These are phyloP conservation scores for Ophiostoma piceae DNA, from an alignment of 2,329 filamentous ascomycete genomes.

Conservation along the genomic window DNA sequence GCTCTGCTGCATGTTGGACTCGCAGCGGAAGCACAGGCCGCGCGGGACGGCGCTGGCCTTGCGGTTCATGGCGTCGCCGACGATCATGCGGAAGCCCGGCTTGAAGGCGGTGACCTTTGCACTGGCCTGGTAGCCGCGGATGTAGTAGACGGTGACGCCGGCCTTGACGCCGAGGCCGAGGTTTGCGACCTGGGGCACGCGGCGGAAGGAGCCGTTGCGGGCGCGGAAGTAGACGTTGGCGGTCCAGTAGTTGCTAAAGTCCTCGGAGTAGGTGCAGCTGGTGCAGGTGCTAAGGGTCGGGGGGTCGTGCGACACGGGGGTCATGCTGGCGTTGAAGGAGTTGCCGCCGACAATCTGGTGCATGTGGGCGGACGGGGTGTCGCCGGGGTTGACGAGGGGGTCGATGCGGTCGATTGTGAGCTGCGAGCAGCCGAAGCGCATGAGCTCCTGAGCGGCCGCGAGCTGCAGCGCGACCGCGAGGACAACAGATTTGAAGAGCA, in stretches of 20 bases:
- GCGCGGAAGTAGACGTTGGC: conserved; percentile 32
- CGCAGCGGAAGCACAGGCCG: not conserved
- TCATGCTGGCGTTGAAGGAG: not conserved
- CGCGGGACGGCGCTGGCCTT: not conserved
- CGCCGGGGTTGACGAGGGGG: conserved; percentile 36
- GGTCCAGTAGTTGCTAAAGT: conserved; percentile 34
- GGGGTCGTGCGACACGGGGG: not conserved
- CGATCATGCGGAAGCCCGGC: too few species aligned
- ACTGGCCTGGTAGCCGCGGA: not conserved
- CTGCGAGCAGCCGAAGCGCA: conserved; percentile 31
- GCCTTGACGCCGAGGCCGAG: not conserved
- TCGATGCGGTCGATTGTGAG: conserved; percentile 30
- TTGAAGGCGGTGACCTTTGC: not conserved
- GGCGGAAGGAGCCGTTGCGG: conserved; percentile 31
- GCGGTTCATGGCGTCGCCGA: not conserved
- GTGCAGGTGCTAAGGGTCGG: conserved; percentile 24
- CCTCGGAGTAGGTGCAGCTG: conserved; percentile 28
- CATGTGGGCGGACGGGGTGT: conserved; percentile 34
- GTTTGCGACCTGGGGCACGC: conserved; percentile 32
- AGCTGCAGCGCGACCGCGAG: not conserved
- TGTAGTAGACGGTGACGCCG: not conserved
- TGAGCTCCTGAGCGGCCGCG: conserved; percentile 34
- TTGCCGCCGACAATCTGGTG: conserved; percentile 5
- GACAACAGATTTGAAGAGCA: not conserved
- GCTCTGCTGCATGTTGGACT: conserved; percentile 33